phyloP scores from a whole-genome alignment of 805 yeast genomes.

The Kluyveromyces wickerhamii region DNA sequence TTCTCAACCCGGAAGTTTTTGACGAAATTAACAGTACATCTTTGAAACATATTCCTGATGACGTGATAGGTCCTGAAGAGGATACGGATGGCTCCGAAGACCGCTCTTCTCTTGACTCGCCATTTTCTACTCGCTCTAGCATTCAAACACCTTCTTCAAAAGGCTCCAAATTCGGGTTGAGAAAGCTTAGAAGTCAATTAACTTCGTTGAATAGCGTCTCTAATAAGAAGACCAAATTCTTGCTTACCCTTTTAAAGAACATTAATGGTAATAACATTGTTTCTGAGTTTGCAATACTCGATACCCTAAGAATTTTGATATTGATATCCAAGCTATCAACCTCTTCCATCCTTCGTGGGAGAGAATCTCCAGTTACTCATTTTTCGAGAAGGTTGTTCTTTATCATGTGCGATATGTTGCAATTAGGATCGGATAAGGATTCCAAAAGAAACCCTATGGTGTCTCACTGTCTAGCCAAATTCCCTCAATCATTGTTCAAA shows the following conservation, averaged over 20 bases:
- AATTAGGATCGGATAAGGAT: constrained; percentile 11
- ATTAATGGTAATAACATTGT: constrained; percentile 20
- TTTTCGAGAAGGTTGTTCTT: constrained; percentile 6
- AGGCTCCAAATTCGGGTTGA: constrained; percentile 14
- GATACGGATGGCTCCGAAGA: background rate
- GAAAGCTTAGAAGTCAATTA: constrained; percentile 17
- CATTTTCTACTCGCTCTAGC: background rate
- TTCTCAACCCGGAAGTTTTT: constrained; percentile 23
- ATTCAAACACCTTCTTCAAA: background rate
- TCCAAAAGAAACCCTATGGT: constrained; percentile 12
- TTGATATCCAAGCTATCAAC: constrained; percentile 7
- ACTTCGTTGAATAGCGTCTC: constrained; percentile 9
- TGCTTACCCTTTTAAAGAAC: constrained; percentile 21
- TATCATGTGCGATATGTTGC: constrained; percentile 8
- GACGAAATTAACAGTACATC: constrained; percentile 17
- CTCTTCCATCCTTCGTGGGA: constrained; percentile 5
- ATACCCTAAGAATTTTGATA: constrained; percentile 19
- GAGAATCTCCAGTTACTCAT: constrained; percentile 7
- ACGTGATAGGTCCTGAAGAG: background rate
- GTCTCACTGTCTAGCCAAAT: constrained; percentile 14
- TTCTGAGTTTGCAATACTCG: constrained; percentile 20
- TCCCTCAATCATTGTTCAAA: constrained; percentile 15
- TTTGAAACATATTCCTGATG: constrained; percentile 20
- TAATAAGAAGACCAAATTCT: constrained; percentile 20
- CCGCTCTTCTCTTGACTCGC: constrained; percentile 1